Percentiles rank a stretch among this genome's conserved stretches.
phyloP scores from a whole-genome alignment of 371 early-diverging fungal genomes.

The Lichtheimia ornata region DNA sequence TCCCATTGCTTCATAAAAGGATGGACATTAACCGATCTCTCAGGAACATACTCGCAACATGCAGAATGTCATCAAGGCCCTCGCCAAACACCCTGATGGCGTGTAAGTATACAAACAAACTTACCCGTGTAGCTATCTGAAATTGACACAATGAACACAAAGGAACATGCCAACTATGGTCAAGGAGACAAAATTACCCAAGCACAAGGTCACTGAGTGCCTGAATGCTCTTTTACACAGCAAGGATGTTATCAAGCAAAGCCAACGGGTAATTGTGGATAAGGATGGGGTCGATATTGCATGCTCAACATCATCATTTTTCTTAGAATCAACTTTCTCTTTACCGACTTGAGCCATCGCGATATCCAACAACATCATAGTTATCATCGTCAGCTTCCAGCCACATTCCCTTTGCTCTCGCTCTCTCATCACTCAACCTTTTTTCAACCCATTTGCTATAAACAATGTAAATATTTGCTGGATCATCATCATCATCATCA shows the following conservation, averaged over 20 bases:
- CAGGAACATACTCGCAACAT: conserved; percentile 31
- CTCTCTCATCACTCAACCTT: too few relatives aligned
- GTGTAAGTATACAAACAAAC: conserved; percentile 20
- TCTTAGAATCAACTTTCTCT: background rate
- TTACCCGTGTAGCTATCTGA: too few relatives aligned
- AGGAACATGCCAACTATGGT: conserved; percentile 25
- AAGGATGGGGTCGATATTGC: too few relatives aligned
- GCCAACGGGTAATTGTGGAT: conserved; percentile 16
- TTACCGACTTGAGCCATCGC: background rate
- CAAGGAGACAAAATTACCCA: conserved; percentile 15
- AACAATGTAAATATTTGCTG: too few relatives aligned
- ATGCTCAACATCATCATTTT: too few relatives aligned
- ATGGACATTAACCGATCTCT: background rate
- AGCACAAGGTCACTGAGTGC: conserved; percentile 25
- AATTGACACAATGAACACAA: background rate
- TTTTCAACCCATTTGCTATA: too few relatives aligned
- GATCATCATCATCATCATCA: background rate
- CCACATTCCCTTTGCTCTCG: background rate
- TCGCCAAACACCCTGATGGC: conserved; percentile 27
- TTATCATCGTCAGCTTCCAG: background rate
- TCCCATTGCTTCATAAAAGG: background rate
- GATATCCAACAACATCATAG: background rate
- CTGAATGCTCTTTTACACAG: conserved; percentile 28
- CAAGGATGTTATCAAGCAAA: conserved; percentile 28
- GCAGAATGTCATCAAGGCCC: conserved; percentile 23